Percentiles rank a stretch among this genome's conserved stretches.
Evolutionary conservation across 2,329 filamentous ascomycete species (phyloP).

Genomic region (Alternaria atra): DNA sequence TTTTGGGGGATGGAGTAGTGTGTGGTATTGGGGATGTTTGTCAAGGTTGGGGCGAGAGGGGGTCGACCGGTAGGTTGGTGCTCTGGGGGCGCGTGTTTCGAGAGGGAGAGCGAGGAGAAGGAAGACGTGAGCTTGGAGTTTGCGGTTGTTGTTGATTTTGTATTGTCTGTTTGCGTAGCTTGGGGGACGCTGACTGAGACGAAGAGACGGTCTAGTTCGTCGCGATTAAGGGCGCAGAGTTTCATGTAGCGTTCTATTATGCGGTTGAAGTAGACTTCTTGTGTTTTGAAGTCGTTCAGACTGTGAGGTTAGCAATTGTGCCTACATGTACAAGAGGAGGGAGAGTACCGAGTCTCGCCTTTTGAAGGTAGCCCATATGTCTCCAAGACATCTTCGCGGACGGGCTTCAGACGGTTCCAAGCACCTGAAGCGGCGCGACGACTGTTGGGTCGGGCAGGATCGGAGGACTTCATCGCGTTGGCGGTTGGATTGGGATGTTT

Average conservation of each 20-base stretch:
- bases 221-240: slow-evolving; percentile 80
- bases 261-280: slow-evolving; percentile 85
- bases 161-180: background rate
- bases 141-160: slow-evolving; percentile 12
- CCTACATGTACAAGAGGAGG: background rate
- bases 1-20: slow-evolving; percentile 38
- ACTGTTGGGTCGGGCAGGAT: slow-evolving; percentile 46
- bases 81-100: slow-evolving; percentile 28
- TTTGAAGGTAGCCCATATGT: slow-evolving; percentile 88
- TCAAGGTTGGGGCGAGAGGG: slow-evolving; percentile 2
- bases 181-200: slow-evolving; percentile 63
- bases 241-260: slow-evolving; percentile 90
- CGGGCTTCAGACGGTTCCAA: slow-evolving; percentile 69
- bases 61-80: slow-evolving; percentile 2
- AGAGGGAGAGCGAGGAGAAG: slow-evolving; percentile 28
- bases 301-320: slow-evolving; percentile 33
- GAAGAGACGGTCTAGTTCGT: slow-evolving; percentile 79
- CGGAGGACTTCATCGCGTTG: slow-evolving; percentile 41
- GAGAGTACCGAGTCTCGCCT: slow-evolving; percentile 78
- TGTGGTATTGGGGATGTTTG: slow-evolving; percentile 12
- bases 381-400: slow-evolving; percentile 79
- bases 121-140: slow-evolving; percentile 20
- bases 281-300: slow-evolving; percentile 72
- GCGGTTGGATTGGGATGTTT: background rate
- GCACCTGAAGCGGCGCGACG: slow-evolving; percentile 51